Conservation (phyloP, 2,329 filamentous ascomycete species). For the Fonsecaea nubica region DNA sequence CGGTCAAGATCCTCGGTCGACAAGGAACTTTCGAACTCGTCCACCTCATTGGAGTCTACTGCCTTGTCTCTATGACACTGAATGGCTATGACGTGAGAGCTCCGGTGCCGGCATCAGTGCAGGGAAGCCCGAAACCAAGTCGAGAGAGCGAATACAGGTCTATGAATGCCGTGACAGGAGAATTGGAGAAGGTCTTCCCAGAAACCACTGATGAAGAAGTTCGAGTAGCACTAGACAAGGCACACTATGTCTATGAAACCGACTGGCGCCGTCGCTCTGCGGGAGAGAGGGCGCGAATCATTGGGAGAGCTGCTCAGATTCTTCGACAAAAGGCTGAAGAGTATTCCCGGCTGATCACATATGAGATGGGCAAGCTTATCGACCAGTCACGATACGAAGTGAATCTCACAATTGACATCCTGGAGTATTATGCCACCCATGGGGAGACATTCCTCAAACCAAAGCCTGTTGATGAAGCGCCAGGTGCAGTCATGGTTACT, state of each 20-base stretch:
- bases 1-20: background rate
- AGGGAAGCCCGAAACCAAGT: background rate
- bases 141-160: slow-evolving; percentile 1
- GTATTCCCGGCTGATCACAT: slow-evolving; percentile 5
- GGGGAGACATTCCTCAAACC: slow-evolving; percentile 2
- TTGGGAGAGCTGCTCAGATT: background rate
- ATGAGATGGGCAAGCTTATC: slow-evolving; percentile 15
- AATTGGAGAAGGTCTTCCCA: slow-evolving; percentile 9
- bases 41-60: background rate
- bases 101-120: background rate
- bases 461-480: background rate
- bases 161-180: background rate
- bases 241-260: slow-evolving; percentile 6
- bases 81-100: background rate
- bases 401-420: slow-evolving; percentile 4
- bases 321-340: background rate
- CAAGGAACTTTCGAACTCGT: background rate
- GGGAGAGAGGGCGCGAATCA: background rate
- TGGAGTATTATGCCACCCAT: slow-evolving; percentile 10
- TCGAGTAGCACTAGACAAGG: background rate
- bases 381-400: slow-evolving; percentile 8
- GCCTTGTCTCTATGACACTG: slow-evolving; percentile 3
- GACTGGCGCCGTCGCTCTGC: background rate
- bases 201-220: slow-evolving; percentile 12
- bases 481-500: background rate